Conservation (phyloP, 768 basidiomycete species). For the Lentinula edodes region DNA sequence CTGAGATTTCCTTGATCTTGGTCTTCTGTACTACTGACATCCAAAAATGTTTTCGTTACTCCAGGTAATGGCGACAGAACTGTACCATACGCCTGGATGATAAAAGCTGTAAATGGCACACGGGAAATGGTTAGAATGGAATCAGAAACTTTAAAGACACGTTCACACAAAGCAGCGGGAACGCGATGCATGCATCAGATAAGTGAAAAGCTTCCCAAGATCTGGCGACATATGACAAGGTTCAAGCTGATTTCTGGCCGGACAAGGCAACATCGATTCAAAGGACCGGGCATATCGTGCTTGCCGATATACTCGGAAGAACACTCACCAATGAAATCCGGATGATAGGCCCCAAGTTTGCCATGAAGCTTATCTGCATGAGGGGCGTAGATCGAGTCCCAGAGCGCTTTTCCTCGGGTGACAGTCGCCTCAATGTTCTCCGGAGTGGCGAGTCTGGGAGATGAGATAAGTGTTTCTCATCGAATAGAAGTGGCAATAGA, state of each 20-base stretch:
- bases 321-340: slow-evolving; percentile 87
- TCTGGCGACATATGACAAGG: slow-evolving; percentile 21
- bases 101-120: slow-evolving; percentile 51
- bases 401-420: slow-evolving; percentile 65
- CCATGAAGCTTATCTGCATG: slow-evolving; percentile 84
- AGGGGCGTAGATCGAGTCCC: slow-evolving; percentile 86
- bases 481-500: slow-evolving; percentile 4
- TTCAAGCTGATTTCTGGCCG: not conserved
- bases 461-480: not conserved
- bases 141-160: slow-evolving; percentile 1
- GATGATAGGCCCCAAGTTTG: slow-evolving; percentile 85
- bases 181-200: slow-evolving; percentile 20
- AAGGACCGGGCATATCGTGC: not conserved
- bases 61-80: slow-evolving; percentile 73
- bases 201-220: slow-evolving; percentile 20
- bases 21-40: slow-evolving; percentile 36
- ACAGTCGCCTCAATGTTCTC: slow-evolving; percentile 66
- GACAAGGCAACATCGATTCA: slow-evolving; percentile 1
- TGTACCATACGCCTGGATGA: slow-evolving; percentile 81
- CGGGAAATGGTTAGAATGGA: not conserved
- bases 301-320: slow-evolving; percentile 9
- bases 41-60: slow-evolving; percentile 36
- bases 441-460: slow-evolving; percentile 48
- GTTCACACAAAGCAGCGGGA: slow-evolving; percentile 1
- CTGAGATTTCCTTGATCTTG: slow-evolving; percentile 78